Conservation (phyloP, 352 stramenopile genomes). For the Pythium graminicola region DNA sequence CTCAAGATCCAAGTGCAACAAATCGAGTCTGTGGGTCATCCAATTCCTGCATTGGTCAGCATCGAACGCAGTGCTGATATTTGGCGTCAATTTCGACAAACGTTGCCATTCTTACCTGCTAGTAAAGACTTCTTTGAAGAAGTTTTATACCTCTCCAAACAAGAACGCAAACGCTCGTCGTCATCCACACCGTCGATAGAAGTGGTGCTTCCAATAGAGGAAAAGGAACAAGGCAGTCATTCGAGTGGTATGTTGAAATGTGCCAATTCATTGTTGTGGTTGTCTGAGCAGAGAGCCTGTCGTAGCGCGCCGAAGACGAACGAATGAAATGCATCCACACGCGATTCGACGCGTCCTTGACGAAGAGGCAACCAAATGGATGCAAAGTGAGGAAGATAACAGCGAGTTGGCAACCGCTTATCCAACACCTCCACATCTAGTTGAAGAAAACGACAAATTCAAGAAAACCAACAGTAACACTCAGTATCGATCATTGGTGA, state of each 20-base stretch:
- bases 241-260: background rate
- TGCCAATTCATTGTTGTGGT: background rate
- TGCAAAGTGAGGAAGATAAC: constrained; percentile 39
- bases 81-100: constrained; percentile 65
- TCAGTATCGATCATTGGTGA: constrained; percentile 7
- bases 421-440: background rate
- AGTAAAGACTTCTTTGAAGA: constrained; percentile 82
- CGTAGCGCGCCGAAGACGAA: constrained; percentile 43
- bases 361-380: constrained; percentile 62
- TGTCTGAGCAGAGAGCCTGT: background rate
- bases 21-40: constrained; percentile 39
- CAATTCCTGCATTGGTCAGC: constrained; percentile 41
- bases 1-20: constrained; percentile 55
- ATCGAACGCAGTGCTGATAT: constrained; percentile 53
- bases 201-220: background rate
- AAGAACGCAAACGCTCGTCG: constrained; percentile 5
- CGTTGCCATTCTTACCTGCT: constrained; percentile 69
- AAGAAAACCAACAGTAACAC: background rate
- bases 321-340: constrained; percentile 75
- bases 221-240: background rate
- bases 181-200: constrained; percentile 9
- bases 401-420: constrained; percentile 8
- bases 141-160: constrained; percentile 41
- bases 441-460: background rate
- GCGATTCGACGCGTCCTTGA: constrained; percentile 59